A percentile compares a stretch with the other conserved stretches of the same genome.
phyloP scores from a whole-genome alignment of 345 rosid species.

The Brassica rapa region DNA sequence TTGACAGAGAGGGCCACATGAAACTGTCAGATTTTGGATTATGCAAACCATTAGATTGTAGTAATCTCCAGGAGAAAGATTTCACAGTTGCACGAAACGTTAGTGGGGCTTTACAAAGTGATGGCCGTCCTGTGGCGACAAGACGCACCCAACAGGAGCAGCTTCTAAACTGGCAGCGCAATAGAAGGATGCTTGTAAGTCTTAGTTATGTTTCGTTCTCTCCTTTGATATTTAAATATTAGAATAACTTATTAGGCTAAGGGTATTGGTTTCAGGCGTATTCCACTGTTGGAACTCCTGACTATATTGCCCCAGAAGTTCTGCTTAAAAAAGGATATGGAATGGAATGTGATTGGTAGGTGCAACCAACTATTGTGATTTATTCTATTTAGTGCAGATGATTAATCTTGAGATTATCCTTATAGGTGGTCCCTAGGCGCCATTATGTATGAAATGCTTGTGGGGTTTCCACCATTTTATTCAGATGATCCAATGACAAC shows the following conservation, averaged over 20 bases:
- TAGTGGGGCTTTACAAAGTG: conserved; percentile 76
- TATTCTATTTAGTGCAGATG: conserved; percentile 16
- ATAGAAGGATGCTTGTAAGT: conserved; percentile 94
- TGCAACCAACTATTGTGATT: conserved; percentile 32
- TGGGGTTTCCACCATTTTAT: conserved; percentile 98
- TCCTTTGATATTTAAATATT: conserved; percentile 22
- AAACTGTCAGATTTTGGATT: conserved; percentile 96
- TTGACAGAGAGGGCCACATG: conserved; percentile 94
- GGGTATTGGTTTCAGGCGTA: conserved; percentile 70
- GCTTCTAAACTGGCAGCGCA: conserved; percentile 92
- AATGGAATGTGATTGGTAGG: conserved; percentile 99
- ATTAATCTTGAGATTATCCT: conserved; percentile 34
- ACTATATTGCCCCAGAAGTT: conserved; percentile 98
- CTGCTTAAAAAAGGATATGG: conserved; percentile 95
- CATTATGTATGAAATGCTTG: conserved; percentile 99
- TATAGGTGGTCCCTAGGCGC: conserved; percentile 99
- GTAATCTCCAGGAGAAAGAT: conserved; percentile 90
- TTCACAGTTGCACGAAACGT: conserved; percentile 60
- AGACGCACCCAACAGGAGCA: conserved; percentile 94
- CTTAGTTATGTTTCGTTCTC: conserved; percentile 7
- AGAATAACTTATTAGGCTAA: conserved; percentile 29
- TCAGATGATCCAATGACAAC: conserved; percentile 99
- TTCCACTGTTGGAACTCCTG: conserved; percentile 98
- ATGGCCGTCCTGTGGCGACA: conserved; percentile 77
- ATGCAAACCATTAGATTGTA: conserved; percentile 97